Percentiles rank a stretch among this genome's conserved stretches.
Evolutionary conservation across 2,329 filamentous ascomycete species (phyloP).

Genomic region (Aureobasidium mangrovei): DNA sequence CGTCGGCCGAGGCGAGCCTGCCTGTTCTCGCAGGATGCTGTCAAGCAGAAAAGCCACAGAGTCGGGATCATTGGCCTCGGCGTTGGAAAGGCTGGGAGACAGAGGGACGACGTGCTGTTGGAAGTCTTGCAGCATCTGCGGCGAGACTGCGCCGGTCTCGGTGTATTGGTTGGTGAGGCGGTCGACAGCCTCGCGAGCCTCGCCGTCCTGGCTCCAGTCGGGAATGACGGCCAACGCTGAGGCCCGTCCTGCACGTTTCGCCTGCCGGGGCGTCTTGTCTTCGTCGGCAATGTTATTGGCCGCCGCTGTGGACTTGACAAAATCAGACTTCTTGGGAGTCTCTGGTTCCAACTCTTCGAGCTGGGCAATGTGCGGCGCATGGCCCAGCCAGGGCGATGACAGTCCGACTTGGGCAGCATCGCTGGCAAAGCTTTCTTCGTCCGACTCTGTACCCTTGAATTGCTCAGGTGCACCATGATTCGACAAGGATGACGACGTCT

Average conservation of each 20-base stretch:
- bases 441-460: neutral
- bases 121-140: conserved; percentile 26
- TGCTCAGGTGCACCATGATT: neutral
- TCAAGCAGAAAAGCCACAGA: conserved; percentile 29
- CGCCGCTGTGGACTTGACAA: neutral
- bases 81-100: conserved; percentile 21
- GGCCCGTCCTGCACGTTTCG: neutral
- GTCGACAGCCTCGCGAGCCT: conserved; percentile 8
- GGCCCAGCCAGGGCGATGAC: conserved; percentile 4
- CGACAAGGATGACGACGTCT: neutral
- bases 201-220: conserved; percentile 9
- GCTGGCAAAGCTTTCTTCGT: conserved; percentile 13
- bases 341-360: conserved; percentile 17
- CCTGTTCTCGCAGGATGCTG: conserved; percentile 19
- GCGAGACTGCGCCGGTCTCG: conserved; percentile 23
- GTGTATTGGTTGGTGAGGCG: conserved; percentile 24
- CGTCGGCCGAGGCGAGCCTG: neutral
- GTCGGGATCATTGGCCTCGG: conserved; percentile 26
- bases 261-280: conserved; percentile 13
- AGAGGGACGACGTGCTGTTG: conserved; percentile 26
- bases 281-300: neutral
- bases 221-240: conserved; percentile 3
- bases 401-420: conserved; percentile 4
- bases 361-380: conserved; percentile 12
- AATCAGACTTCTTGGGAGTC: conserved; percentile 21